Evolutionary conservation across 1,139 yeast species (phyloP).

Genomic region (Wickerhamomyces sp.): DNA sequence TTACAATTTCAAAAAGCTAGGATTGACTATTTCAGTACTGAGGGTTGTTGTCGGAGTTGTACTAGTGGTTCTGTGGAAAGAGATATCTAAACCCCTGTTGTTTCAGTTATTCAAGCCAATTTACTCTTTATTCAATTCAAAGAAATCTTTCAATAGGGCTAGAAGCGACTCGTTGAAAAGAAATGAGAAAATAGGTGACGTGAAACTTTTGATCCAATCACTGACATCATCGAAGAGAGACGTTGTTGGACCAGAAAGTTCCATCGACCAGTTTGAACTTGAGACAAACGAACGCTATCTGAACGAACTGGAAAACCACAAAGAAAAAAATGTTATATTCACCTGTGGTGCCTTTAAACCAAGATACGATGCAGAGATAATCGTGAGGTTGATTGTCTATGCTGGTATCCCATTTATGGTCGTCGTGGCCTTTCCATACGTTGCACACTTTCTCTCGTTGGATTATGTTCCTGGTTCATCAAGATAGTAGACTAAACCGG

Average conservation of each 20-base stretch:
- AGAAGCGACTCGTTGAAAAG: slow-evolving; percentile 25
- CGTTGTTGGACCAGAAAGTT: slow-evolving; percentile 20
- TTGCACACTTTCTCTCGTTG: slow-evolving; percentile 14
- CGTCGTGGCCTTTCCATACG: slow-evolving; percentile 39
- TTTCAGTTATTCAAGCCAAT: slow-evolving; percentile 46
- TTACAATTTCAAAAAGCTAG: slow-evolving; percentile 36
- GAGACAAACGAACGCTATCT: slow-evolving; percentile 19
- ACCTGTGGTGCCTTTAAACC: slow-evolving; percentile 25
- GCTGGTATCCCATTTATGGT: slow-evolving; percentile 60
- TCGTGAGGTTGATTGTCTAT: slow-evolving; percentile 69
- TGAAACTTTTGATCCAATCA: slow-evolving; percentile 30
- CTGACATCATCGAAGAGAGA: slow-evolving; percentile 12
- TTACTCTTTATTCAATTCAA: slow-evolving; percentile 32
- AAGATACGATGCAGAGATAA: slow-evolving; percentile 67
- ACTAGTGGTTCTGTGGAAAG: slow-evolving; percentile 66
- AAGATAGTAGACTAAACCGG: neutral
- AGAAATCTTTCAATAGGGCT: slow-evolving; percentile 21
- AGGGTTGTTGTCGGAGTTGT: slow-evolving; percentile 56
- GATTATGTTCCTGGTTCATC: slow-evolving; percentile 7
- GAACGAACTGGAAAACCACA: slow-evolving; percentile 17
- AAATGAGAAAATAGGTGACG: slow-evolving; percentile 35
- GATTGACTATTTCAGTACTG: slow-evolving; percentile 35
- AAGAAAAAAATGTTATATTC: slow-evolving; percentile 15
- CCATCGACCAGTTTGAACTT: slow-evolving; percentile 19
- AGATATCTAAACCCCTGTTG: slow-evolving; percentile 57